phyloP scores from a whole-genome alignment of 768 basidiomycete species.

The Punctularia strigosozonata region DNA sequence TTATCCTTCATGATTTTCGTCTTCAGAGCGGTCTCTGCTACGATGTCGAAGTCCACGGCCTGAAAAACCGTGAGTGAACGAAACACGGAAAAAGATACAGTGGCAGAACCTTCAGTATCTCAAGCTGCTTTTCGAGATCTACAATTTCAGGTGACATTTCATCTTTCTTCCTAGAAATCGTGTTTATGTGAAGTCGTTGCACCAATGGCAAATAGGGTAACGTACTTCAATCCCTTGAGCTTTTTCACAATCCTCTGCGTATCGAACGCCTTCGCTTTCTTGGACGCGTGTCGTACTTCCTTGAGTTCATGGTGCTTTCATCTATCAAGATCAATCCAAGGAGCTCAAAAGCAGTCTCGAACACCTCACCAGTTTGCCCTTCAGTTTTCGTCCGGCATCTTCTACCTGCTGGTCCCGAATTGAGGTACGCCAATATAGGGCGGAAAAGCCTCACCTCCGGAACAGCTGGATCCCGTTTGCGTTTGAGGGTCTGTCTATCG shows the following conservation, averaged over 20 bases:
- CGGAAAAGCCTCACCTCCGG: too few relatives aligned
- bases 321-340: slow-evolving; percentile 7
- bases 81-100: not conserved
- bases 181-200: not conserved
- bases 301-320: slow-evolving; percentile 66
- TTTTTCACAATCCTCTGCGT: slow-evolving; percentile 75
- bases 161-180: slow-evolving; percentile 17
- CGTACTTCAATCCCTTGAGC: slow-evolving; percentile 57
- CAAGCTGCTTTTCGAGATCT: slow-evolving; percentile 49
- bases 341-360: slow-evolving; percentile 3
- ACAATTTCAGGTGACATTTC: slow-evolving; percentile 27
- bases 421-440: too few relatives aligned
- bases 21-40: slow-evolving; percentile 55
- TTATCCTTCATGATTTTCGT: slow-evolving; percentile 69
- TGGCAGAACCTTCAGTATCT: slow-evolving; percentile 46
- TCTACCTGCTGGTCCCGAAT: not conserved
- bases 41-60: slow-evolving; percentile 43
- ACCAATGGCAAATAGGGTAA: not conserved
- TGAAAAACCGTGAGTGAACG: slow-evolving; percentile 16
- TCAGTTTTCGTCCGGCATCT: not conserved
- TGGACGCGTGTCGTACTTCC: slow-evolving; percentile 64
- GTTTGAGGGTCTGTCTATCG: too few relatives aligned
- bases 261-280: slow-evolving; percentile 75
- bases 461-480: too few relatives aligned
- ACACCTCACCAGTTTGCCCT: not conserved